These are phyloP conservation scores for Tolypocladium guangdongense DNA, from an alignment of 2,329 filamentous ascomycete genomes.

Conservation along the genomic window DNA sequence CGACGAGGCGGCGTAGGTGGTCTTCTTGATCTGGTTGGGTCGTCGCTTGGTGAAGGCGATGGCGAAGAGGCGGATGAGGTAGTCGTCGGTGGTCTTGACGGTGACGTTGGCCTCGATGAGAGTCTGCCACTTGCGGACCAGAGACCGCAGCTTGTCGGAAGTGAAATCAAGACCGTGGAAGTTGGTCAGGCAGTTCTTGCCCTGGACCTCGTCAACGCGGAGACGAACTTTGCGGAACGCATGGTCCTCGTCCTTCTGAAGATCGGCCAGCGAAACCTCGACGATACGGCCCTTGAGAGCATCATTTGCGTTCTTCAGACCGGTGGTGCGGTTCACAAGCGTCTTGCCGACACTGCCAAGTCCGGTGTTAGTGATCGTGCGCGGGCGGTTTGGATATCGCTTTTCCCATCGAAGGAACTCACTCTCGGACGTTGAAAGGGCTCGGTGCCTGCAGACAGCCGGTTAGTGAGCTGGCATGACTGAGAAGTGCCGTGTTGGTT, in stretches of 20 bases:
- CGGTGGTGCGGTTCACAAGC: conserved; percentile 96
- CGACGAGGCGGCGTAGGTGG: conserved; percentile 92
- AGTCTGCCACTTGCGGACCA: conserved; percentile 99
- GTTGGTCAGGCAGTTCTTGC: conserved; percentile 99
- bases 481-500: not conserved
- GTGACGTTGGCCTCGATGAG: conserved; percentile 99
- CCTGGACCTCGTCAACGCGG: conserved; percentile 95
- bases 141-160: conserved; percentile 97
- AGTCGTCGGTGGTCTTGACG: conserved; percentile 99
- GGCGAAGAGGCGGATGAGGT: conserved; percentile 96
- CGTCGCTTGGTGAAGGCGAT: conserved; percentile 99
- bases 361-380: conserved; percentile 9
- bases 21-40: conserved; percentile 99
- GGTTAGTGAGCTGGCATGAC: conserved; percentile 5
- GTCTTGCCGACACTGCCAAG: conserved; percentile 89
- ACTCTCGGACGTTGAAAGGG: conserved; percentile 95
- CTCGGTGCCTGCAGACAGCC: conserved; percentile 60
- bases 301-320: conserved; percentile 99
- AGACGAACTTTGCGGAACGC: conserved; percentile 99
- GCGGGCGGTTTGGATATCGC: not conserved
- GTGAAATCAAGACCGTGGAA: conserved; percentile 99
- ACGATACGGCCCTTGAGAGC: conserved; percentile 97
- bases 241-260: conserved; percentile 99
- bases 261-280: conserved; percentile 96
- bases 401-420: conserved; percentile 34